These are phyloP conservation scores for Neonectria sp. DNA, from an alignment of 2,329 filamentous ascomycete genomes.

Conservation along the genomic window DNA sequence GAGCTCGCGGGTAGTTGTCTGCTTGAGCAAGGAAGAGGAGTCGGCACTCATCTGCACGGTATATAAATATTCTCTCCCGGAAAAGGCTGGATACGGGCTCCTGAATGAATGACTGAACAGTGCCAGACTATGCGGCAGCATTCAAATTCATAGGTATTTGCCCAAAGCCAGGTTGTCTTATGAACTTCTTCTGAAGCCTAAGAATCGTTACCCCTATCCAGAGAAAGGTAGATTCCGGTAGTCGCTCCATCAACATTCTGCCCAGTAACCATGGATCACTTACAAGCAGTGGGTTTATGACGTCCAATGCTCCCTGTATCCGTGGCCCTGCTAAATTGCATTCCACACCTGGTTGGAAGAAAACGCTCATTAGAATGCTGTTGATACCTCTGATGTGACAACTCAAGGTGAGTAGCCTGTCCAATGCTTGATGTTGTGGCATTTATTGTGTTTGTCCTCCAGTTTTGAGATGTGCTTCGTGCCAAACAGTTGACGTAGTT, in stretches of 20 bases:
- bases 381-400: background rate
- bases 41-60: constrained; percentile 9
- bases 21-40: constrained; percentile 2
- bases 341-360: background rate
- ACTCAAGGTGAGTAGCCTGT: constrained; percentile 13
- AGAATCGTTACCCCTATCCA: constrained; percentile 1
- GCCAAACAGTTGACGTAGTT: background rate
- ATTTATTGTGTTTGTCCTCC: background rate
- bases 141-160: background rate
- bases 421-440: background rate
- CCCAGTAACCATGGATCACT: constrained; percentile 7
- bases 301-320: background rate
- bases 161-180: background rate
- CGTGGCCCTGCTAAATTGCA: constrained; percentile 9
- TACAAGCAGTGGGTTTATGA: background rate
- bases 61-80: background rate
- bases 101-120: constrained; percentile 10
- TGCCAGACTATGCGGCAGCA: constrained; percentile 6
- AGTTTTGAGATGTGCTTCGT: background rate
- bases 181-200: background rate
- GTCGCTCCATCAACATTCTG: constrained; percentile 10
- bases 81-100: background rate
- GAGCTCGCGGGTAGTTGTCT: background rate
- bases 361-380: background rate
- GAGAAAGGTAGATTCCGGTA: background rate